Percentiles rank a stretch among this genome's conserved stretches.
These are phyloP conservation scores for Coemansia sp. DNA, from an alignment of 192 early-diverging fungal species.

Conservation along the genomic window DNA sequence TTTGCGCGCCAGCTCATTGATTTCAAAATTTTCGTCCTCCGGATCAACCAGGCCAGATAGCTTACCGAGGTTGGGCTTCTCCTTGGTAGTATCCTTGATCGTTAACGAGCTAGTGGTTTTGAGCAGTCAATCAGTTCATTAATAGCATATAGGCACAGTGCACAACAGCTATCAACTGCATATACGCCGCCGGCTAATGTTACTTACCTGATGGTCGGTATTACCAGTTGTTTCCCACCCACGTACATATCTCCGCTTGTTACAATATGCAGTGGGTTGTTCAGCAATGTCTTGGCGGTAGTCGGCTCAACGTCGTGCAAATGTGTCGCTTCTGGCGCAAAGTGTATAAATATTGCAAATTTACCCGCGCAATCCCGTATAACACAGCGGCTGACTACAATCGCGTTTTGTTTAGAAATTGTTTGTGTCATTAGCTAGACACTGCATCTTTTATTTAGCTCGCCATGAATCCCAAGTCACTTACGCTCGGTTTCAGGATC, in stretches of 20 bases:
- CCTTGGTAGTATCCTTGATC: neutral
- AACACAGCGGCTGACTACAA: conserved; percentile 5
- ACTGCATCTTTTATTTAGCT: neutral
- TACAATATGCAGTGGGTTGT: neutral
- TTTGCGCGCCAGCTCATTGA: too few species aligned
- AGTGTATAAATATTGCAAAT: conserved; percentile 11
- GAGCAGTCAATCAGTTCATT: neutral
- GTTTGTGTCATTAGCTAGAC: neutral
- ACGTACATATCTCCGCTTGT: neutral
- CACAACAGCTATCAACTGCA: neutral
- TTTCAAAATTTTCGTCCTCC: neutral
- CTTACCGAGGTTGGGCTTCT: neutral
- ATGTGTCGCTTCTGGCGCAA: conserved; percentile 14
- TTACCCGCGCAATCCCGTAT: conserved; percentile 27
- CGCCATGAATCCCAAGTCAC: neutral
- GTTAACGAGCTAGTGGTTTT: conserved; percentile 12
- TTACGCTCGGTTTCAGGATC: conserved; percentile 22
- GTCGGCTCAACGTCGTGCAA: neutral
- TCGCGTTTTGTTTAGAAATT: neutral
- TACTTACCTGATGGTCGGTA: conserved; percentile 28
- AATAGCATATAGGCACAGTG: too few species aligned
- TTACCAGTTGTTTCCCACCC: neutral
- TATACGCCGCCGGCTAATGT: neutral
- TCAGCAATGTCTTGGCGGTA: neutral
- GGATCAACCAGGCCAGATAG: neutral